A percentile compares a stretch with the other conserved stretches of the same genome.
These are phyloP conservation scores for Lanmaoa rubissima DNA, from an alignment of 768 basidiomycete species.

Conservation along the genomic window DNA sequence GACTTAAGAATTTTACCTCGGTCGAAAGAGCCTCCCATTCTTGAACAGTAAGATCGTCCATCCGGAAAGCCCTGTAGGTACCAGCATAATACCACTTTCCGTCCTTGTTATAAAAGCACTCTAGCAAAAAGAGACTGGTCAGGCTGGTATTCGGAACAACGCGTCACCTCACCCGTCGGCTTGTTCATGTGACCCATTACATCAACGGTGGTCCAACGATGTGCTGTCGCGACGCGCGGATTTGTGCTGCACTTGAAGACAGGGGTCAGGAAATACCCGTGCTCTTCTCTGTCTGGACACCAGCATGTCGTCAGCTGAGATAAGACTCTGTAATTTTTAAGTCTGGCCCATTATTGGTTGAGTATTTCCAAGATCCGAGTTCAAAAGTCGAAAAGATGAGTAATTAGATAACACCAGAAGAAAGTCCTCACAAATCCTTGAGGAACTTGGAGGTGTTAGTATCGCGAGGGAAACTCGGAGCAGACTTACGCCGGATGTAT, in stretches of 20 bases:
- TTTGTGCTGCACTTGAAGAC: conserved; percentile 78
- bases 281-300: conserved; percentile 82
- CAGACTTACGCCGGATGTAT: conserved; percentile 52
- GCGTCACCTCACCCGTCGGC: conserved; percentile 51
- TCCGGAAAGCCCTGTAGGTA: conserved; percentile 63
- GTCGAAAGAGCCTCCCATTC: conserved; percentile 68
- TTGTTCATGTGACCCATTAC: conserved; percentile 55
- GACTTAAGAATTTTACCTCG: conserved; percentile 45
- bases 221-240: conserved; percentile 71
- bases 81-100: conserved; percentile 85
- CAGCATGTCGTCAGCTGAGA: conserved; percentile 68
- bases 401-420: neutral
- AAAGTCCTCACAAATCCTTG: conserved; percentile 49
- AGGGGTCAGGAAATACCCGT: conserved; percentile 74
- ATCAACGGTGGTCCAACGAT: conserved; percentile 70
- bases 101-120: conserved; percentile 81
- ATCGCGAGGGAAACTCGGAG: neutral
- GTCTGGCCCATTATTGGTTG: conserved; percentile 36
- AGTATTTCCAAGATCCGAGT: neutral
- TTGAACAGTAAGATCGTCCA: conserved; percentile 61
- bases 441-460: conserved; percentile 43
- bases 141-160: neutral
- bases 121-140: conserved; percentile 33
- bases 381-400: neutral
- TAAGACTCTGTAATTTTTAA: conserved; percentile 65